Evolutionary conservation across 768 basidiomycete species (phyloP).

Genomic region (Leccinum longicurvipes): DNA sequence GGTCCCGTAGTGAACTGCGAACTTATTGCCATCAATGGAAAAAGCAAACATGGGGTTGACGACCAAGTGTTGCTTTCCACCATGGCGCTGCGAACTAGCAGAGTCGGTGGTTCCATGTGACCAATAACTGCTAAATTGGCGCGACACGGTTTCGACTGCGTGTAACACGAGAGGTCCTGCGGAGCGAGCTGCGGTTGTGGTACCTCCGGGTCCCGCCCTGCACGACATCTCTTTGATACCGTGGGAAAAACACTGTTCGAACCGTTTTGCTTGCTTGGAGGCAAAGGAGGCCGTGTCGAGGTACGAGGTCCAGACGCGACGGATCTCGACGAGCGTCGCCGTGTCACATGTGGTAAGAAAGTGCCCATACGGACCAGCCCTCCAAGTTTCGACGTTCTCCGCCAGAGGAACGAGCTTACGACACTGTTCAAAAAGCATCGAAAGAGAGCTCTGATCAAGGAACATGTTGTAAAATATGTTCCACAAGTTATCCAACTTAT

Average conservation of each 20-base stretch:
- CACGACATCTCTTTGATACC: conserved; percentile 9
- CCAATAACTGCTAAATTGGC: conserved; percentile 26
- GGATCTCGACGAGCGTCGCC: conserved; percentile 19
- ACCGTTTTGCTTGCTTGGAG: conserved; percentile 4
- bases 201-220: neutral
- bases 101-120: conserved; percentile 17
- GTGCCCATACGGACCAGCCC: conserved; percentile 23
- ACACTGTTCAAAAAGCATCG: conserved; percentile 23
- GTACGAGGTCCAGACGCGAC: conserved; percentile 21
- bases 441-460: conserved; percentile 16
- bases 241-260: conserved; percentile 6
- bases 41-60: conserved; percentile 30
- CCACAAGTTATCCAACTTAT: conserved; percentile 22
- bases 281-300: conserved; percentile 6
- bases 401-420: conserved; percentile 23
- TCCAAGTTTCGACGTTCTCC: conserved; percentile 17
- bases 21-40: conserved; percentile 25
- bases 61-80: neutral
- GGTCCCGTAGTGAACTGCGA: conserved; percentile 28
- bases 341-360: conserved; percentile 21
- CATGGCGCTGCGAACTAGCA: neutral
- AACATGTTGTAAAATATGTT: conserved; percentile 25
- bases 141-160: neutral
- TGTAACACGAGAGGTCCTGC: conserved; percentile 22
- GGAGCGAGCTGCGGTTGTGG: conserved; percentile 20